phyloP scores from a whole-genome alignment of 2,329 filamentous ascomycete species.

The Eutypa lata region DNA sequence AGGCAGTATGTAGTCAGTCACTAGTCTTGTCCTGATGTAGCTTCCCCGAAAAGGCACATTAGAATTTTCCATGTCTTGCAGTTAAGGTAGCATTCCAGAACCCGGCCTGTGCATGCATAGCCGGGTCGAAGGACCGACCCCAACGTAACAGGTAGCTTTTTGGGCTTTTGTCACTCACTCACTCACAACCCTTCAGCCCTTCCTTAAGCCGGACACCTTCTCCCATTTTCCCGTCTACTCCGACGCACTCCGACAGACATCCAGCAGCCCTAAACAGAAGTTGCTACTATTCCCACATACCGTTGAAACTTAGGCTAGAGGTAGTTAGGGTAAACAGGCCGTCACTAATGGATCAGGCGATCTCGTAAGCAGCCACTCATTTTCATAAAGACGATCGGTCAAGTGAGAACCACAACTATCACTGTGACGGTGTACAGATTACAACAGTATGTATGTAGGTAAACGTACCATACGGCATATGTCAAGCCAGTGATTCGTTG shows the following conservation, averaged over 20 bases:
- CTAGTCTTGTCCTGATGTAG: too few species aligned
- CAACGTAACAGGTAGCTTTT: too few species aligned
- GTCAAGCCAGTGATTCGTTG: neutral
- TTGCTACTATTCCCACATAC: too few species aligned
- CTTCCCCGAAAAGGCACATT: constrained; percentile 9
- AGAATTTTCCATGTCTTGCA: constrained; percentile 15
- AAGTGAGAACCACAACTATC: neutral
- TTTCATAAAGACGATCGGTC: neutral
- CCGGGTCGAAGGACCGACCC: constrained; percentile 19
- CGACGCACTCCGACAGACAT: too few species aligned
- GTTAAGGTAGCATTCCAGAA: constrained; percentile 15
- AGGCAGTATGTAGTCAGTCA: too few species aligned
- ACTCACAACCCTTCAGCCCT: too few species aligned
- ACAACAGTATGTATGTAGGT: neutral
- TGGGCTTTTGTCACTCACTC: too few species aligned
- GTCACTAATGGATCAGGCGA: neutral
- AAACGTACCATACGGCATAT: neutral
- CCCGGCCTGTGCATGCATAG: constrained; percentile 9
- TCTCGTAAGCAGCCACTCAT: too few species aligned
- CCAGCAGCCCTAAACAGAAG: too few species aligned
- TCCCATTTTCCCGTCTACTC: too few species aligned
- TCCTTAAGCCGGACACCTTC: neutral
- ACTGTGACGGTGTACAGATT: too few species aligned
- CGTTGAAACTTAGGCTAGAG: too few species aligned
- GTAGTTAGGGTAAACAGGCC: neutral